These are phyloP conservation scores for Neurospora sp. DNA, from an alignment of 495 filamentous ascomycete genomes.

Conservation along the genomic window DNA sequence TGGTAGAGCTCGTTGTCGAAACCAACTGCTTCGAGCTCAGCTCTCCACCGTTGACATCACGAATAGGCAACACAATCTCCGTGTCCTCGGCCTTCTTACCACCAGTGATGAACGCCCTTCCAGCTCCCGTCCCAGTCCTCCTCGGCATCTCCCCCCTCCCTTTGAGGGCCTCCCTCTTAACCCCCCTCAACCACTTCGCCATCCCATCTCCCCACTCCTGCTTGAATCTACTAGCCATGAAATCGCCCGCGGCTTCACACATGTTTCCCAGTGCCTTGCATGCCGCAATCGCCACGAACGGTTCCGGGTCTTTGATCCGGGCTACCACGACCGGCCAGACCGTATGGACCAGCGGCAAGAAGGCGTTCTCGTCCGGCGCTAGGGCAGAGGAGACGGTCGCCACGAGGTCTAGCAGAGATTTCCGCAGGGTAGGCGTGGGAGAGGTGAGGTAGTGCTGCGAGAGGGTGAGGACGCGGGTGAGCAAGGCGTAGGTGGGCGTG, in stretches of 20 bases:
- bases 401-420: conserved; percentile 65
- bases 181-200: conserved; percentile 28
- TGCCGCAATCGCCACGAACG: conserved; percentile 61
- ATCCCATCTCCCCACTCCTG: conserved; percentile 54
- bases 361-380: conserved; percentile 62
- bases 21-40: conserved; percentile 15
- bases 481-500: conserved; percentile 49
- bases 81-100: background rate
- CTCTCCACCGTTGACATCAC: background rate
- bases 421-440: conserved; percentile 65
- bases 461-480: conserved; percentile 56
- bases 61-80: conserved; percentile 21
- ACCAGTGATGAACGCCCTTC: conserved; percentile 8
- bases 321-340: conserved; percentile 72
- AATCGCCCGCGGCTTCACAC: conserved; percentile 62
- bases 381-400: conserved; percentile 57
- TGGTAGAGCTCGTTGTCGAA: conserved; percentile 14
- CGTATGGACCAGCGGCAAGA: conserved; percentile 80
- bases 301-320: conserved; percentile 64
- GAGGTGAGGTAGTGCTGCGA: conserved; percentile 83
- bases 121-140: conserved; percentile 18
- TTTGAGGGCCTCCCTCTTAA: conserved; percentile 19
- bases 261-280: conserved; percentile 54
- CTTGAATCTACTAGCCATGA: conserved; percentile 61
- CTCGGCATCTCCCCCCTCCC: conserved; percentile 28